Evolutionary conservation across 768 basidiomycete species (phyloP), one percentile per base, ranked within the genome.

Genomic region (Gymnopilus junonius): DNA sequence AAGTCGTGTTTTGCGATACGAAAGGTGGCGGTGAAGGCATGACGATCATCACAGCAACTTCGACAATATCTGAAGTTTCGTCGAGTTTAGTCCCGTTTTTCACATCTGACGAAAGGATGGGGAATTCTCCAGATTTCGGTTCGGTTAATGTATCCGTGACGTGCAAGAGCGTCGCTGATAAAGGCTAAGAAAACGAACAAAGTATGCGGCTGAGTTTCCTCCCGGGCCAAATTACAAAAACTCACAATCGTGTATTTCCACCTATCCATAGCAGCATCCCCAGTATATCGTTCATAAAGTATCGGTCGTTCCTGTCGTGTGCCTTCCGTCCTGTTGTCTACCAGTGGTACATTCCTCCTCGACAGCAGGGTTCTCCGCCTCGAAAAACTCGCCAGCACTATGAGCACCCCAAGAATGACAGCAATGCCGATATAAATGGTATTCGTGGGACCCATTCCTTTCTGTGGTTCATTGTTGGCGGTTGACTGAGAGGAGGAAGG

Each of bases 401-500:
- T 73, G 56, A 86, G 84, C 45, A 87, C 69, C 37, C 86, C 73
- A 23, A 87, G 71, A 42, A 85, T 75, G 1, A 78, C 74, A 60
- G 81, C 74, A 67, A 83, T 80, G 20, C 81, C 77, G 69, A 84
- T 80, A 63, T 84, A 78, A 63, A 84, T 83, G 3, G 82, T 82
- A 61, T 83, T 82, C 69, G 83, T 84, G 67, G 82, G 81, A 65
- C 74, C 80, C 17, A 80, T 76, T 7, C 79, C 77, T 39, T 75
- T 75, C 29, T 67, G 61, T 59, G 64, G 63, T 15, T 67, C 59
- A 51, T 51, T 55, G 20, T 42, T 68, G n/a, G 59, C 61, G 20
- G 61, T 56, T 31, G 55, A 48, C 20, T 54, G 32, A n/a, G 55
- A n/a, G 20, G 29, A 37, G 17, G n/a, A 17, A 5, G 29, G 32